phyloP scores from a whole-genome alignment of 306 rosid genomes.

The Quercus gilva region DNA sequence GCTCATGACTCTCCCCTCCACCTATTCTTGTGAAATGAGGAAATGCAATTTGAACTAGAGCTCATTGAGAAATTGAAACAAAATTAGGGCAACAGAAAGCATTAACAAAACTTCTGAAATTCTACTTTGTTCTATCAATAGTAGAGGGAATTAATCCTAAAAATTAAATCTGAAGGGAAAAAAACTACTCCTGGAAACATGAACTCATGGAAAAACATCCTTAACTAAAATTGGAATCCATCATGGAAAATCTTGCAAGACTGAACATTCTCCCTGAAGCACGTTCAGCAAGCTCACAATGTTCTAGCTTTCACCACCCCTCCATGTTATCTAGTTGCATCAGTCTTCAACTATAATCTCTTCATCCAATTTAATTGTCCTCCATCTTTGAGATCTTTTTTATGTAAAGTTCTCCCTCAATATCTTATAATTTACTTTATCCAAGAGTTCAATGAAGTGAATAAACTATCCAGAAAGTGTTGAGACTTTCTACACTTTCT shows the following conservation, averaged over 20 bases:
- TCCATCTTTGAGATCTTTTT: too few species aligned
- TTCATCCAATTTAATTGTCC: not conserved
- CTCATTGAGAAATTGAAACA: too few species aligned
- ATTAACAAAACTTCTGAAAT: not conserved
- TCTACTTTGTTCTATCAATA: not conserved
- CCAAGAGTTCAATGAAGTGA: not conserved
- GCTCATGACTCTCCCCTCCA: too few species aligned
- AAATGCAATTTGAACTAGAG: too few species aligned
- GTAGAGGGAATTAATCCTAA: not conserved
- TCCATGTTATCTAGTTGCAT: not conserved
- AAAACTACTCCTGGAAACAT: not conserved
- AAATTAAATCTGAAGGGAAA: not conserved
- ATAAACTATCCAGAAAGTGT: not conserved
- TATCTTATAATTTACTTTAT: too few species aligned
- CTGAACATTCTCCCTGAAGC: not conserved
- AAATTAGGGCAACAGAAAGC: not conserved
- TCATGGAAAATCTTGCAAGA: not conserved
- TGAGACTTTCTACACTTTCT: not conserved
- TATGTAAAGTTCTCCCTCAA: too few species aligned
- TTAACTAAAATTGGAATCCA: not conserved
- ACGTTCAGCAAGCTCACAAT: not conserved
- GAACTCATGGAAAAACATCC: not conserved
- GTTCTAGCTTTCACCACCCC: not conserved
- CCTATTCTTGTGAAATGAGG: too few species aligned
- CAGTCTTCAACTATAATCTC: not conserved